A percentile compares a stretch with the other conserved stretches of the same genome.
These are phyloP conservation scores for Thermothelomyces thermophilus DNA, from an alignment of 2,329 filamentous ascomycete species.

Conservation along the genomic window DNA sequence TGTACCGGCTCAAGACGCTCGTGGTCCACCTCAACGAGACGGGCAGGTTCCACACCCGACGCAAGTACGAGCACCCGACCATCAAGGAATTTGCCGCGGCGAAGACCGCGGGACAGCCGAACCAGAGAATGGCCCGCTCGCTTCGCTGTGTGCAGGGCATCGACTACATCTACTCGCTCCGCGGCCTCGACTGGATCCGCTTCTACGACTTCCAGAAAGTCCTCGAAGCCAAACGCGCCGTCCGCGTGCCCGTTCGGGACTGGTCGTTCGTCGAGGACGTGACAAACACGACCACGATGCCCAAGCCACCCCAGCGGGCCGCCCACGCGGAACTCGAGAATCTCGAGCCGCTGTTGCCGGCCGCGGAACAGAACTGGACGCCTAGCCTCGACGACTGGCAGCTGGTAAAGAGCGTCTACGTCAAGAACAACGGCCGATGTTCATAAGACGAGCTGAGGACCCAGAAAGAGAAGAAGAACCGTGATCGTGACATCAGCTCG, in stretches of 20 bases:
- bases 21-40: slow-evolving; percentile 37
- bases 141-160: slow-evolving; percentile 39
- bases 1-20: slow-evolving; percentile 35
- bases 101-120: slow-evolving; percentile 35
- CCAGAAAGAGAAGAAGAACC: not conserved
- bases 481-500: too few species aligned
- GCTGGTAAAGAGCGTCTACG: slow-evolving; percentile 11
- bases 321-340: slow-evolving; percentile 16
- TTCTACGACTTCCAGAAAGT: slow-evolving; percentile 36
- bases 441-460: slow-evolving; percentile 19
- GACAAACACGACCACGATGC: slow-evolving; percentile 17
- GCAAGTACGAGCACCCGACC: slow-evolving; percentile 31
- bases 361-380: not conserved
- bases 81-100: slow-evolving; percentile 23
- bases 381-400: slow-evolving; percentile 14
- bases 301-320: slow-evolving; percentile 8
- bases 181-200: slow-evolving; percentile 36
- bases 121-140: slow-evolving; percentile 32
- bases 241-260: slow-evolving; percentile 26
- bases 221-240: not conserved
- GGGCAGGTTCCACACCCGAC: slow-evolving; percentile 27
- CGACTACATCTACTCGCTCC: slow-evolving; percentile 38
- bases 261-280: slow-evolving; percentile 32
- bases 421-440: slow-evolving; percentile 6
- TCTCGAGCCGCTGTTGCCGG: slow-evolving; percentile 9